Base-by-base conservation (phyloP, 352 stramenopile genomes). In the Phytophthora fragariaefolia region DNA sequence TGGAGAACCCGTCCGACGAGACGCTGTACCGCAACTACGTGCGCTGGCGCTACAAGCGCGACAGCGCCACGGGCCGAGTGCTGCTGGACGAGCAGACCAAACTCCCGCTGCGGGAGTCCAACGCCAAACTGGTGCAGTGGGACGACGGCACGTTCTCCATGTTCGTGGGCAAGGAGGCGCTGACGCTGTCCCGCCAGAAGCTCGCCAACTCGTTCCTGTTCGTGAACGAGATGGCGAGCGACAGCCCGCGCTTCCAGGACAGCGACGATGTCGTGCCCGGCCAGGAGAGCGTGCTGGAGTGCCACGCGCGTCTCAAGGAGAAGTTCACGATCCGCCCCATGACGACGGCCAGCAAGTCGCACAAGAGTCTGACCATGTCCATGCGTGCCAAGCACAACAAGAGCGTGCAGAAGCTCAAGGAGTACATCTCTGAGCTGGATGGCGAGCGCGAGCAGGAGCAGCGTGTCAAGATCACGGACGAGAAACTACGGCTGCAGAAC, bases 331-430 rank as follows among this genome's bases (percentile, higher is more conserved):
- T 96, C 58, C 86, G 86, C n/a, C 88, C 88, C 8, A 93, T 91
- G 74, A 92, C 88, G 3, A 94, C 82, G 12, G 74, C 78, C 26
- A 93, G 83, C 58, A 93, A 92, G 71, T 94, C 88, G 24, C 88
- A 96, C 76, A 90, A 91, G 69, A 93, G 85, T 58, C 74, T 96
- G 15, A 96, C 83, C 53, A 94, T 96, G 88, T 95, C 88, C 40
- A 93, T 96, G 86, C 86, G 88, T 9, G 88, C 88, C 38, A 92
- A 93, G 57, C 88, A 96, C 74, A 96, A 95, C 78, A 96, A 96
- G 77, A 88, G 82, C 28, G 81, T 93, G 43, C 85, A 94, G 65
- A 90, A 90, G 60, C 79, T 95, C 50, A 93, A 96, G 73, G 66
- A 92, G 40, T 94, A 96, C 68, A 91, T 96, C 51, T 95, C 86